phyloP scores from a whole-genome alignment of 2,329 filamentous ascomycete species.

The Thelonectria discophora region DNA sequence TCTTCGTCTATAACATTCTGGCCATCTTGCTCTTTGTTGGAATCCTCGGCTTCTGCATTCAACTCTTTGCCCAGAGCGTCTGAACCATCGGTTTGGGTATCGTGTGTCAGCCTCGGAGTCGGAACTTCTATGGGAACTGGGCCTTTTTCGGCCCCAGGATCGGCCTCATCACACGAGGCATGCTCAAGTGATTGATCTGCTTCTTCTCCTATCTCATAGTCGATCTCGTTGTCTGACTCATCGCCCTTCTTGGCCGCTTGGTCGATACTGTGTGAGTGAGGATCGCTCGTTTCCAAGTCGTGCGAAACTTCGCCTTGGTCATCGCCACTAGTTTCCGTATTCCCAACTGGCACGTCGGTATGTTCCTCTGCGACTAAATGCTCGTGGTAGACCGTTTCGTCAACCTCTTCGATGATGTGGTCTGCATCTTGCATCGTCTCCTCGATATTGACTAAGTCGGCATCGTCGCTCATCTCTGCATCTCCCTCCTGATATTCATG shows the following conservation, averaged over 20 bases:
- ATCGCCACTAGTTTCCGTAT: conserved; percentile 10
- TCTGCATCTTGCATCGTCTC: conserved; percentile 22
- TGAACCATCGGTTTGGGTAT: neutral
- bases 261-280: conserved; percentile 2
- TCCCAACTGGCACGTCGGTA: conserved; percentile 8
- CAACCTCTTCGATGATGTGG: conserved; percentile 16
- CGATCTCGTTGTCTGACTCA: conserved; percentile 41
- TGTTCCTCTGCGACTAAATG: conserved; percentile 24
- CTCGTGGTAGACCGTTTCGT: conserved; percentile 19
- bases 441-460: conserved; percentile 30
- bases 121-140: neutral
- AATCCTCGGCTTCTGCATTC: conserved; percentile 8
- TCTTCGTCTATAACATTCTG: conserved; percentile 15
- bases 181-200: conserved; percentile 27
- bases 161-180: conserved; percentile 7
- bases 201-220: conserved; percentile 43
- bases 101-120: neutral
- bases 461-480: conserved; percentile 34
- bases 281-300: conserved; percentile 5
- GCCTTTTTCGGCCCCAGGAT: conserved; percentile 24
- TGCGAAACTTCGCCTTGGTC: conserved; percentile 16
- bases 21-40: neutral
- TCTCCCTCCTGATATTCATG: conserved; percentile 32
- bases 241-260: conserved; percentile 24
- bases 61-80: conserved; percentile 13